Evolutionary conservation across 169 alveolate species (phyloP).

Genomic region (Cytauxzoon felis): DNA sequence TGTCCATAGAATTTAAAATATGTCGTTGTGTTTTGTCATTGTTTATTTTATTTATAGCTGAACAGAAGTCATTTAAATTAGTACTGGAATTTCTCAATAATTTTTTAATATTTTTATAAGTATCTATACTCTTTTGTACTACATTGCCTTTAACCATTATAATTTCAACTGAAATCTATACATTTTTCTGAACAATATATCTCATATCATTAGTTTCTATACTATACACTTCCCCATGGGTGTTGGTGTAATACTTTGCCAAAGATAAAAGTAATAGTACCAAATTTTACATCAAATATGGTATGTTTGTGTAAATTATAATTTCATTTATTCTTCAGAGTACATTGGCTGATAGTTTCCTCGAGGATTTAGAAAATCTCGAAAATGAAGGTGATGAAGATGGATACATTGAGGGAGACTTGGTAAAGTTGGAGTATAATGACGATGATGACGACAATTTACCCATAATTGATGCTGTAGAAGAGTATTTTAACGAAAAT

Average conservation of each 20-base stretch:
- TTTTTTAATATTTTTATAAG: constrained; percentile 2
- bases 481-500: constrained; percentile 55
- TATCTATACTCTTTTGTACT: neutral
- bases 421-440: neutral
- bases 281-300: neutral
- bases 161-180: constrained; percentile 1
- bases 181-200: neutral
- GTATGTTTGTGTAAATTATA: neutral
- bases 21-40: constrained; percentile 28
- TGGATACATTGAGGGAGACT: neutral
- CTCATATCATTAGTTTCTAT: neutral
- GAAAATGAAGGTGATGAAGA: constrained; percentile 60
- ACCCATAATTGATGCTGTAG: constrained; percentile 73
- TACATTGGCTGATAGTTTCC: constrained; percentile 70
- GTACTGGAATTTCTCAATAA: neutral
- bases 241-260: neutral
- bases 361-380: constrained; percentile 71
- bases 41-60: constrained; percentile 1
- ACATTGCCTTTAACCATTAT: neutral
- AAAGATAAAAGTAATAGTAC: neutral
- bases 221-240: constrained; percentile 15
- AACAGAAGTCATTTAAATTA: constrained; percentile 8
- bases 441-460: constrained; percentile 67
- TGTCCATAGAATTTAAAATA: constrained; percentile 36
- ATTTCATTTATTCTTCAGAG: constrained; percentile 35